Evolutionary conservation across 371 early-diverging fungal species (phyloP).

Genomic region (Umbelopsis sp.): DNA sequence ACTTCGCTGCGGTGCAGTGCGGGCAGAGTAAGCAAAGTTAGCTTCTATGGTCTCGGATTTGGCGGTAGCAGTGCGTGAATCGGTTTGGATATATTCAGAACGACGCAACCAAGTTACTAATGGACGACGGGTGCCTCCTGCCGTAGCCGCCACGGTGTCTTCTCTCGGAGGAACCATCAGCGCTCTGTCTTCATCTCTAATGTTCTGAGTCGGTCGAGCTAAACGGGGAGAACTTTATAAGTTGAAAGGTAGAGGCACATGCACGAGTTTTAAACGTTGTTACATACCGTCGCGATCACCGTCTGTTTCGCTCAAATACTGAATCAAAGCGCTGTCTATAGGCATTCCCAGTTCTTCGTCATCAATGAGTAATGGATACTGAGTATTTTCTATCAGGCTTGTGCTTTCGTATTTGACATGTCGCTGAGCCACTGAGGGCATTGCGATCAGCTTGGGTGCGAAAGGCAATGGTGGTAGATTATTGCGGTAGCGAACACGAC

Average conservation of each 20-base stretch:
- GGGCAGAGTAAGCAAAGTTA: slow-evolving; percentile 35
- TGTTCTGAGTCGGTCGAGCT: slow-evolving; percentile 23
- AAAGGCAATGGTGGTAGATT: slow-evolving; percentile 82
- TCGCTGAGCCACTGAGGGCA: slow-evolving; percentile 58
- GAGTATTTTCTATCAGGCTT: slow-evolving; percentile 66
- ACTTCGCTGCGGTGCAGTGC: slow-evolving; percentile 27
- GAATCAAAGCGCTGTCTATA: slow-evolving; percentile 68
- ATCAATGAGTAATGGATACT: slow-evolving; percentile 67
- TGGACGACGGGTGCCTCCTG: slow-evolving; percentile 31
- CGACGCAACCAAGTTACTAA: slow-evolving; percentile 71
- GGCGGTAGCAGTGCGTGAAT: slow-evolving; percentile 30
- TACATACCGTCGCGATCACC: slow-evolving; percentile 39
- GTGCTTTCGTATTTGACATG: slow-evolving; percentile 67
- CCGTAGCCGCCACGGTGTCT: slow-evolving; percentile 26
- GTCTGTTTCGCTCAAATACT: slow-evolving; percentile 55
- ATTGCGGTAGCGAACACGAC: slow-evolving; percentile 77
- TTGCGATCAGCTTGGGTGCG: slow-evolving; percentile 79
- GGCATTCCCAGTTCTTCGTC: slow-evolving; percentile 68
- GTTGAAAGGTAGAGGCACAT: neutral
- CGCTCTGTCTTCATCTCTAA: slow-evolving; percentile 61
- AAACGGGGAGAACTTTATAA: neutral
- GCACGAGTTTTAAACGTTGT: neutral
- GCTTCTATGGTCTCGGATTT: slow-evolving; percentile 35
- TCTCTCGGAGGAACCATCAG: slow-evolving; percentile 57
- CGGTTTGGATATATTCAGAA: slow-evolving; percentile 63